Base-by-base conservation (phyloP, 441 rosid species). In the Lepidium campestre region DNA sequence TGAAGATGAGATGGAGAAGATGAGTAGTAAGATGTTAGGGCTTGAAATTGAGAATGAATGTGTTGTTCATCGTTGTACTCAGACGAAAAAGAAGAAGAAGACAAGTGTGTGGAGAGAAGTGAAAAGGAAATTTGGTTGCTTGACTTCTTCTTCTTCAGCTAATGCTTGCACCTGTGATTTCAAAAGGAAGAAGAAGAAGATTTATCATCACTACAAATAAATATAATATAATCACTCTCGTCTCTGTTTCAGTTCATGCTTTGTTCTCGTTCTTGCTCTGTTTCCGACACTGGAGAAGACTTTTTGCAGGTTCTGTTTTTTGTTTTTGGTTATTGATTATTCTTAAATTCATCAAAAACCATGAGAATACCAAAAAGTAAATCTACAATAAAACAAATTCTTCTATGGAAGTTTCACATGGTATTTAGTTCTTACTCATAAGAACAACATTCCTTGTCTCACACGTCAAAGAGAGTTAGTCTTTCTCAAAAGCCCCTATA, bases 71-170 rank as follows among this genome's bases (percentile, higher is more conserved):
- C 62, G 42, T 9, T 10, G 15, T 58, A 69, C 25, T 60, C 62
- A 59, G 52, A 13, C 1, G 40, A 82, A 72, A 44, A 80, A 68
- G 47, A 78, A 62, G 45, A 76, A 66, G 59, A 91, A 82, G 73
- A 41, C 19, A 48, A 82, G 83, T 67, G 60, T 87, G 71, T 93
- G 96, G 97, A 77, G 57, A 62, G 83, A 81, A 62, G 80, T 93
- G 85, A 93, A 93, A 81, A 93, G 96, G 71, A 93, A 89, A 62
- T 79, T 91, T 18, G 93, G 97, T 35, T 93, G 98, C 86, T 49
- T 62, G 56, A 76, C 55, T 54, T 27, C 63, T 11, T 14, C 67
- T 31, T 64, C 61, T 54, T 79, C 77, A 71, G 62, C 68, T 20
- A 60, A 68, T 62, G 81, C 86, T 41, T 82, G 76, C 29, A 72